Evolutionary conservation across 495 filamentous ascomycete species (phyloP).

Genomic region (Lepidopterella palustris): DNA sequence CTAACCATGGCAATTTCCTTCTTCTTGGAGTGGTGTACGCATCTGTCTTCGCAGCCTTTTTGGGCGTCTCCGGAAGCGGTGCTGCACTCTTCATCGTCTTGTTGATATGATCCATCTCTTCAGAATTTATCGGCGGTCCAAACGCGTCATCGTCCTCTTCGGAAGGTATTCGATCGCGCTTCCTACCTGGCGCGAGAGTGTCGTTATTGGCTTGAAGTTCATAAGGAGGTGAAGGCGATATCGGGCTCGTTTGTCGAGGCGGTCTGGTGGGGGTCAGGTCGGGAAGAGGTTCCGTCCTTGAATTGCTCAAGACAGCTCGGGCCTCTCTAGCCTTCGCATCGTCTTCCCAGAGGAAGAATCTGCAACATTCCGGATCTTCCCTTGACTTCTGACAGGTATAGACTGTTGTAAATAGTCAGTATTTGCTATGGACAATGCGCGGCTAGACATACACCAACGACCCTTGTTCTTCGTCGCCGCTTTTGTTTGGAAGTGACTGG

Average conservation of each 20-base stretch:
- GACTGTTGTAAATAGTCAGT: conserved; percentile 42
- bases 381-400: conserved; percentile 57
- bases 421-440: not conserved
- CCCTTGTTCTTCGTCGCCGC: not conserved
- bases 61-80: conserved; percentile 38
- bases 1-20: conserved; percentile 43
- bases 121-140: conserved; percentile 6
- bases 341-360: conserved; percentile 66
- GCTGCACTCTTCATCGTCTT: conserved; percentile 12
- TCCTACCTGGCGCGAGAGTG: conserved; percentile 14
- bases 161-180: not conserved
- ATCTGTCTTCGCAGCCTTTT: conserved; percentile 44
- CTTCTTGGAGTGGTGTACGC: conserved; percentile 47
- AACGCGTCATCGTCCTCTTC: conserved; percentile 15
- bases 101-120: conserved; percentile 4
- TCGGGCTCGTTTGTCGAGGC: not conserved
- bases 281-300: conserved; percentile 33
- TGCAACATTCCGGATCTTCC: conserved; percentile 42
- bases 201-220: conserved; percentile 1
- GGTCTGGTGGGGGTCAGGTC: conserved; percentile 19
- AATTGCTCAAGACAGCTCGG: conserved; percentile 46
- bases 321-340: conserved; percentile 54
- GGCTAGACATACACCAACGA: conserved; percentile 4
- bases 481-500: not conserved
- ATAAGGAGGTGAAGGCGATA: conserved; percentile 19